Evolutionary conservation across 352 stramenopile species (phyloP), one percentile per base, ranked within the genome.

Genomic region (Phytophthora lateralis): DNA sequence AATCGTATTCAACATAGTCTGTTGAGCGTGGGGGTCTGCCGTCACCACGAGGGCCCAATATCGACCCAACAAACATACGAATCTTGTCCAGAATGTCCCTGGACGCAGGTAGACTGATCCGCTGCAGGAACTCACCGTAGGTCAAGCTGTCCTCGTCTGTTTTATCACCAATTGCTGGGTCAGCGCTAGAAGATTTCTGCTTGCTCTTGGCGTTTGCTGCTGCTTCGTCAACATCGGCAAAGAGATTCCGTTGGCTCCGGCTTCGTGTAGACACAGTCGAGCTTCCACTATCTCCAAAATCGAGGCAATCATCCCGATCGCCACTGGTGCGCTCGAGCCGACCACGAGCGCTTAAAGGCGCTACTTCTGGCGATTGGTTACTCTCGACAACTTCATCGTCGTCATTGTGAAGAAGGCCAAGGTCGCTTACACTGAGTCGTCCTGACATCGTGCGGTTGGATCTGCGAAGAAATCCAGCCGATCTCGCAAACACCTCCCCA

Each of bases 1-100:
- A 95, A 20, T 89, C 73, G 52, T 93, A 95, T 37, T 92, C 83
- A 3, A 88, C 76, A 35, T 91, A 90, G 43, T 95, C 84, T 0
- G 75, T 76, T 20, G 78, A 75, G 6, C 82, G 78, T 3, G 86
- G 86, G 4, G 82, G 80, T 27, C 70, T 80, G 14, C 86, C 84
- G 35, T 95, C 85, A 5, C 86, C 86, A 12, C 85, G 84, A 30
- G 86, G 86, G 5, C 86, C 86, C 6, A 95, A 52, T 45, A 95
- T 80, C 11, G 86, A 95, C 2, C 75, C 81, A 3, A 95, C 62
- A 54, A 95, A 95, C 57, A 76, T 74, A 15, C 85, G 84, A 29
- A 93, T 89, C 32, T 77, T 78, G 58, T 90, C 77, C 15, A 91
- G 45, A 46, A 95, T 78, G 18, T 93, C 84, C 34, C 82, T 71